Conservation (phyloP, 345 rosid genomes). For the Triadica sebifera region DNA sequence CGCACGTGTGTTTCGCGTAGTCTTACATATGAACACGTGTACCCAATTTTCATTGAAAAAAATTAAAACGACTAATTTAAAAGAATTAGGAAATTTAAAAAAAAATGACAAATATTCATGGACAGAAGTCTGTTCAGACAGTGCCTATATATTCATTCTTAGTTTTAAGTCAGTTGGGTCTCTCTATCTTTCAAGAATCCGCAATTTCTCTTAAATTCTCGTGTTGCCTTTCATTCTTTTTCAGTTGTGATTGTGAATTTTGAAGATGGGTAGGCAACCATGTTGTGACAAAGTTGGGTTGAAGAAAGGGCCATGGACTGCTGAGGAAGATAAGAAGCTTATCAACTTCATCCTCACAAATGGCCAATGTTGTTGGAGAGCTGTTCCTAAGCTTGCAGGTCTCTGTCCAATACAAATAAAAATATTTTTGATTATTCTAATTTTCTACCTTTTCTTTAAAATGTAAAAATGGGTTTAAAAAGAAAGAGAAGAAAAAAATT, state of each 20-base stretch:
- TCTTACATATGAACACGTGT: not conserved
- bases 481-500: too few species aligned
- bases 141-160: too few species aligned
- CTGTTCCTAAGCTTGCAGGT: slow-evolving; percentile 94
- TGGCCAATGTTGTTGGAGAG: slow-evolving; percentile 99
- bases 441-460: too few species aligned
- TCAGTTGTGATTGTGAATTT: not conserved
- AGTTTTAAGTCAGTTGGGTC: not conserved
- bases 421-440: too few species aligned
- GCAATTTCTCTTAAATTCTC: not conserved
- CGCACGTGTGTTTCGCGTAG: slow-evolving; percentile 20
- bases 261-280: slow-evolving; percentile 84
- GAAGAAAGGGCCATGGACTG: slow-evolving; percentile 98
- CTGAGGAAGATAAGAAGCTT: slow-evolving; percentile 92
- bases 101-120: not conserved
- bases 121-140: not conserved
- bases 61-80: too few species aligned
- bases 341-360: slow-evolving; percentile 78
- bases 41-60: not conserved
- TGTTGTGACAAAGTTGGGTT: slow-evolving; percentile 95
- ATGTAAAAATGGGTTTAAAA: too few species aligned
- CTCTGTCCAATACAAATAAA: too few species aligned
- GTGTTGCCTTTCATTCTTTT: too few species aligned
- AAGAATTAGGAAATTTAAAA: too few species aligned
- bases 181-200: not conserved